Percentiles rank a stretch among this genome's conserved stretches.
Conservation (phyloP, 176 grass and related monocot genomes). For the Aegilops bicornis region DNA sequence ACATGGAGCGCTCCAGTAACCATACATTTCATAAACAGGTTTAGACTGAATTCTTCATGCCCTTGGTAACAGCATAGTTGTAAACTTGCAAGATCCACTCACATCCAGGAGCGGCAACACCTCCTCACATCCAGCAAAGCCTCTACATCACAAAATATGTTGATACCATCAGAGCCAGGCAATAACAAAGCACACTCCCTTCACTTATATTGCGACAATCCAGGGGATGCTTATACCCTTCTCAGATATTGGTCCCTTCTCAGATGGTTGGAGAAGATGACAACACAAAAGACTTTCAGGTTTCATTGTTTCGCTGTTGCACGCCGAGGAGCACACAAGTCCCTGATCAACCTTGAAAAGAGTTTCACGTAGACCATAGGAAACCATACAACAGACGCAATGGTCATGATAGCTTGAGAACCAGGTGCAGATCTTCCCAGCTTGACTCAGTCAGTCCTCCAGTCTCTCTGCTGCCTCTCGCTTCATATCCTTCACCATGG, state of each 20-base stretch:
- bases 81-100: conserved; percentile 31
- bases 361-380: conserved; percentile 66
- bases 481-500: not conserved
- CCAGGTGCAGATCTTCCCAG: too few relatives aligned
- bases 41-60: conserved; percentile 55
- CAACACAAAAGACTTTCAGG: conserved; percentile 56
- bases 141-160: conserved; percentile 46
- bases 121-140: conserved; percentile 86
- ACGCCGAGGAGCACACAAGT: conserved; percentile 71
- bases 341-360: conserved; percentile 80
- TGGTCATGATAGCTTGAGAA: not conserved
- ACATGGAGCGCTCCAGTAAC: not conserved
- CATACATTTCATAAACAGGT: conserved; percentile 67
- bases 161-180: conserved; percentile 4
- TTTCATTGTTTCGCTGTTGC: conserved; percentile 77
- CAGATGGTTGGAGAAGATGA: conserved; percentile 85
- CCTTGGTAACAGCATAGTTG: conserved; percentile 40
- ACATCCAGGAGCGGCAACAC: conserved; percentile 59
- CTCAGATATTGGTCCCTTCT: conserved; percentile 71
- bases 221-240: conserved; percentile 38
- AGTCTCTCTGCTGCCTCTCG: not conserved
- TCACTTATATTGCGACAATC: not conserved
- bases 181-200: not conserved
- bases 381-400: conserved; percentile 40
- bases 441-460: not conserved